Conservation (phyloP, 768 basidiomycete species). For the Hygrocybe coccinea region DNA sequence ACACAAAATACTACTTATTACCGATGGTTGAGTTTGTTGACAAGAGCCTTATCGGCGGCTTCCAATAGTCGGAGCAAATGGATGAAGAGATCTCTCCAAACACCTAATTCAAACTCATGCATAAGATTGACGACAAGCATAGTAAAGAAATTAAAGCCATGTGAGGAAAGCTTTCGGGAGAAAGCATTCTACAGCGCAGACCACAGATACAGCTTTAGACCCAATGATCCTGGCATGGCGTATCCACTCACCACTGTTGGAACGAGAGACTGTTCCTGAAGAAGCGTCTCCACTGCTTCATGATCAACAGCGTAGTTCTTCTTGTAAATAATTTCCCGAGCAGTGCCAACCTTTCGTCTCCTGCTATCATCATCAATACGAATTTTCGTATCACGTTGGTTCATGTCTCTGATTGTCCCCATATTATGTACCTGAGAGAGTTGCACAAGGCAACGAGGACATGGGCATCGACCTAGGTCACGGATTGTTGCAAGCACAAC, state of each 20-base stretch:
- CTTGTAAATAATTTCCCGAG: conserved; percentile 3
- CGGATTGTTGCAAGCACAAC: neutral
- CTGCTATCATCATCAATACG: conserved; percentile 4
- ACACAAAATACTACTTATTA: conserved; percentile 2
- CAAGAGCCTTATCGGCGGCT: neutral
- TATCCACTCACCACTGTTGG: neutral
- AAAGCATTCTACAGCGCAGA: neutral
- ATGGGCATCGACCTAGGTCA: conserved; percentile 13
- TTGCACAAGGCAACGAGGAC: conserved; percentile 21
- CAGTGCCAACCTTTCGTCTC: neutral
- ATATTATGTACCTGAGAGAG: conserved; percentile 20
- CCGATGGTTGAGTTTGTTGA: conserved; percentile 15
- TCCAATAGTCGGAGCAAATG: conserved; percentile 24
- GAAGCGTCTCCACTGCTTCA: neutral
- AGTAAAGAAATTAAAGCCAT: conserved; percentile 10
- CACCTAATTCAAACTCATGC: conserved; percentile 27
- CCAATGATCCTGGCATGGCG: neutral
- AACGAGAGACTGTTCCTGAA: conserved; percentile 1
- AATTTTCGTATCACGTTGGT: neutral
- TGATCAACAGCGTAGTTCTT: neutral
- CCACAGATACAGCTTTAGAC: neutral
- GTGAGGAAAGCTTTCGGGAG: neutral
- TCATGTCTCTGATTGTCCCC: conserved; percentile 14
- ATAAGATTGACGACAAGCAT: conserved; percentile 21
- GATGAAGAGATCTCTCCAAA: conserved; percentile 21